These are phyloP conservation scores for Pseudopithomyces maydicus DNA, from an alignment of 2,329 filamentous ascomycete species.

Conservation along the genomic window DNA sequence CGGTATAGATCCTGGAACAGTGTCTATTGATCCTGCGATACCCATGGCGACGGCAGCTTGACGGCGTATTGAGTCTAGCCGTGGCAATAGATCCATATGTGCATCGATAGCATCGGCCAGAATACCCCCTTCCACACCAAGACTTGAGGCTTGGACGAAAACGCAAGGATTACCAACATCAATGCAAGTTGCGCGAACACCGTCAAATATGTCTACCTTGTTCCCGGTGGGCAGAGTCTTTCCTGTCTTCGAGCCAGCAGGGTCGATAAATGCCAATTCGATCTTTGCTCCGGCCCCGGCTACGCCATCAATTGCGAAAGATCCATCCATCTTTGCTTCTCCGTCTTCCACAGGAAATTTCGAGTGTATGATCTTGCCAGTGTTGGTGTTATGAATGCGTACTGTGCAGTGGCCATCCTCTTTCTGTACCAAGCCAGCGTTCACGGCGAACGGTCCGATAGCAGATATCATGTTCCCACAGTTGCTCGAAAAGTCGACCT, in stretches of 20 bases:
- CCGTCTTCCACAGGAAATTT: conserved; percentile 57
- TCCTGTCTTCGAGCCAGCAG: conserved; percentile 67
- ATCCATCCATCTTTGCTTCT: conserved; percentile 50
- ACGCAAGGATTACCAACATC: conserved; percentile 67
- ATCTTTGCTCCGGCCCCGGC: conserved; percentile 62
- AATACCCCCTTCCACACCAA: conserved; percentile 54
- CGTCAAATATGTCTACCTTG: conserved; percentile 9
- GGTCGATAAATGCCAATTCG: conserved; percentile 64
- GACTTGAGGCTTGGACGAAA: conserved; percentile 59
- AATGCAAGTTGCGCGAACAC: conserved; percentile 57
- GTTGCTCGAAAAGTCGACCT: conserved; percentile 71
- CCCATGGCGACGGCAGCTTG: conserved; percentile 58
- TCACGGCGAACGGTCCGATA: conserved; percentile 67
- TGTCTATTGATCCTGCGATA: conserved; percentile 48
- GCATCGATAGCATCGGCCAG: conserved; percentile 58
- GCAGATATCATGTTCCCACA: conserved; percentile 75
- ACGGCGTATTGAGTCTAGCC: conserved; percentile 60
- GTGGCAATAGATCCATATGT: conserved; percentile 52
- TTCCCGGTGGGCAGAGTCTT: conserved; percentile 64
- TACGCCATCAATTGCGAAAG: conserved; percentile 68
- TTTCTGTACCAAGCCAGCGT: conserved; percentile 56
- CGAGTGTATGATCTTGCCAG: conserved; percentile 62
- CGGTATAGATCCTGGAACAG: conserved; percentile 60
- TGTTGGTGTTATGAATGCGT: conserved; percentile 73
- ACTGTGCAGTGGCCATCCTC: conserved; percentile 28